Conservation (phyloP, 352 stramenopile genomes). For the Phytophthora pistaciae region DNA sequence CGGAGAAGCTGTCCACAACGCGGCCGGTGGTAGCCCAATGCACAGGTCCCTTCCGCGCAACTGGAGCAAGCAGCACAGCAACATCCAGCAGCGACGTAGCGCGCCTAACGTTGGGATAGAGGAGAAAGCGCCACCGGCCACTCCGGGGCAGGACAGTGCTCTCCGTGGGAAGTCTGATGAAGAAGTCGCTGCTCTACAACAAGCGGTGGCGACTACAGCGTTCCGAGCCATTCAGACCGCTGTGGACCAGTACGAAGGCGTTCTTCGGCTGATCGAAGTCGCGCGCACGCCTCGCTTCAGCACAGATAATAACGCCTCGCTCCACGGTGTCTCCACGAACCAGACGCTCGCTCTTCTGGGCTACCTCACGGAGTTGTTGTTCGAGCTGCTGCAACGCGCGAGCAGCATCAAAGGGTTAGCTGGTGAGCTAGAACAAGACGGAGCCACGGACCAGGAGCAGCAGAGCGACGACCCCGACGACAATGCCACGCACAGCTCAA, state of each 20-base stretch:
- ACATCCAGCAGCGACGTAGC: constrained; percentile 34
- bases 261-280: constrained; percentile 55
- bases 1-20: constrained; percentile 21
- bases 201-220: constrained; percentile 46
- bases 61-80: constrained; percentile 69
- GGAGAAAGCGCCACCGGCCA: constrained; percentile 14
- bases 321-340: constrained; percentile 28
- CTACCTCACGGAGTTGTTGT: constrained; percentile 61
- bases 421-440: constrained; percentile 7
- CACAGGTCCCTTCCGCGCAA: constrained; percentile 61
- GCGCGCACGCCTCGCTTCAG: constrained; percentile 40
- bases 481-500: constrained; percentile 18
- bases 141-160: neutral
- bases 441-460: constrained; percentile 22
- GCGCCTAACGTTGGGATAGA: constrained; percentile 33
- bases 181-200: constrained; percentile 49
- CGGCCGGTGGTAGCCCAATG: constrained; percentile 9
- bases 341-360: constrained; percentile 65
- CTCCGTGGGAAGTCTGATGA: constrained; percentile 8
- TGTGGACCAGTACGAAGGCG: constrained; percentile 62
- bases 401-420: constrained; percentile 57
- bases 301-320: neutral
- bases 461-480: constrained; percentile 26
- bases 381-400: constrained; percentile 60
- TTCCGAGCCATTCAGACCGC: constrained; percentile 55